Evolutionary conservation across 2,329 filamentous ascomycete genomes (phyloP).

Genomic region (Fusarium metavorans): DNA sequence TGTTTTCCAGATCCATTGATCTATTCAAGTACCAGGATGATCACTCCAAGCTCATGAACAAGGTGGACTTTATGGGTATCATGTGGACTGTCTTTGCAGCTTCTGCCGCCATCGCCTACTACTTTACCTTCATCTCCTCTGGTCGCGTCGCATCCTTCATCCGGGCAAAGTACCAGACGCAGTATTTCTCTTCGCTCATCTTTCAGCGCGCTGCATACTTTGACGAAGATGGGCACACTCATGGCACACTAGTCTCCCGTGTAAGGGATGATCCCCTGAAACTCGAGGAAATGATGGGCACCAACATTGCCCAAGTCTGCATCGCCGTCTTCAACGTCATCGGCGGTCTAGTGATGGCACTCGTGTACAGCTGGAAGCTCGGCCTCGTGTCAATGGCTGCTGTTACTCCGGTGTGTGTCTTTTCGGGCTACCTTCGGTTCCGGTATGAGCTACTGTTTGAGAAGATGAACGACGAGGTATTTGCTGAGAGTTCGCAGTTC

Average conservation of each 20-base stretch:
- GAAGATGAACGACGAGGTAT: slow-evolving; percentile 75
- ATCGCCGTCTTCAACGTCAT: slow-evolving; percentile 74
- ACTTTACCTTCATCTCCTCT: slow-evolving; percentile 51
- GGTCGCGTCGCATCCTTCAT: slow-evolving; percentile 61
- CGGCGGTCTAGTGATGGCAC: slow-evolving; percentile 75
- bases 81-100: not conserved
- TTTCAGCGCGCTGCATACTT: slow-evolving; percentile 71
- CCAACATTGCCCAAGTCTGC: slow-evolving; percentile 72
- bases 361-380: slow-evolving; percentile 82
- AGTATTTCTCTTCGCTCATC: slow-evolving; percentile 72
- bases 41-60: not conserved
- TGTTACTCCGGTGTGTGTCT: slow-evolving; percentile 62
- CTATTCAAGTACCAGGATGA: not conserved
- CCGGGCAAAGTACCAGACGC: slow-evolving; percentile 66
- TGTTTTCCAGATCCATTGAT: slow-evolving; percentile 59
- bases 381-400: slow-evolving; percentile 75
- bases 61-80: not conserved
- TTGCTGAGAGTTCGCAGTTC: slow-evolving; percentile 78
- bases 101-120: slow-evolving; percentile 64
- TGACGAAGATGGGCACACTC: slow-evolving; percentile 69
- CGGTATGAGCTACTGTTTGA: slow-evolving; percentile 74
- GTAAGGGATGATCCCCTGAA: slow-evolving; percentile 68
- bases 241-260: slow-evolving; percentile 69
- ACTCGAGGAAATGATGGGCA: slow-evolving; percentile 71
- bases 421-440: slow-evolving; percentile 63